A percentile compares a stretch with the other conserved stretches of the same genome.
Conservation (phyloP, 2,329 filamentous ascomycete genomes). For the Beauveria asiatica region DNA sequence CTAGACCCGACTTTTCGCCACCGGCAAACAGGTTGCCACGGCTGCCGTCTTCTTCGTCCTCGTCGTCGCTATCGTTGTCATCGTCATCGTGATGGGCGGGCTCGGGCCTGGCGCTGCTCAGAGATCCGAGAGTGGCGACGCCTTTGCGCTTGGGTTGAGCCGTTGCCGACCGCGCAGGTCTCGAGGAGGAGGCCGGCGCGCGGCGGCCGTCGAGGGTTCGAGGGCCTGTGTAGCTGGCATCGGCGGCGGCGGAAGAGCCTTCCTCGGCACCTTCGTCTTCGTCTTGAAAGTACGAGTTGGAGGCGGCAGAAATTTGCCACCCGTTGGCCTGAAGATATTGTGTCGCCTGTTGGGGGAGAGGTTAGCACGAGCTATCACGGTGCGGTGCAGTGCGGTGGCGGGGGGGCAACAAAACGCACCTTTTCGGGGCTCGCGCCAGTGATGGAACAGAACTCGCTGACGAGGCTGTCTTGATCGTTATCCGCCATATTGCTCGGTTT, state of each 20-base stretch:
- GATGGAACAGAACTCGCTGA: conserved; percentile 22
- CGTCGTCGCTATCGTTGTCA: conserved; percentile 47
- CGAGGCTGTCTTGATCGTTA: conserved; percentile 17
- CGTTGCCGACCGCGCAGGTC: conserved; percentile 27
- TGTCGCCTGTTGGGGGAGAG: conserved; percentile 42
- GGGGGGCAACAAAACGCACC: conserved; percentile 22
- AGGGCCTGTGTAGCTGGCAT: conserved; percentile 45
- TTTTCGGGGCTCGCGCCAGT: conserved; percentile 20
- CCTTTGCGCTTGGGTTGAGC: conserved; percentile 47
- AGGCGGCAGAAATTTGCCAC: conserved; percentile 59
- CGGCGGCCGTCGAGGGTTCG: conserved; percentile 56
- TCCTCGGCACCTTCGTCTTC: conserved; percentile 39
- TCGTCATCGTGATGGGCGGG: conserved; percentile 38
- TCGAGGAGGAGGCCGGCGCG: conserved; percentile 33
- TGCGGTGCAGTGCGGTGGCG: neutral
- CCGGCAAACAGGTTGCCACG: conserved; percentile 69
- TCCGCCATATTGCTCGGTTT: conserved; percentile 22
- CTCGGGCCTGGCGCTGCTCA: conserved; percentile 36
- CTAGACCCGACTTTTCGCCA: conserved; percentile 72
- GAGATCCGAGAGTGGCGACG: conserved; percentile 51
- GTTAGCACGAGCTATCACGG: neutral
- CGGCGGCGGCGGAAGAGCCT: conserved; percentile 30
- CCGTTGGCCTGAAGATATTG: conserved; percentile 56
- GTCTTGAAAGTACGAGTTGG: conserved; percentile 53
- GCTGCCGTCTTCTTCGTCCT: conserved; percentile 49